Evolutionary conservation across 2,329 filamentous ascomycete genomes (phyloP).

Genomic region (Dryadomyces sulphureus): DNA sequence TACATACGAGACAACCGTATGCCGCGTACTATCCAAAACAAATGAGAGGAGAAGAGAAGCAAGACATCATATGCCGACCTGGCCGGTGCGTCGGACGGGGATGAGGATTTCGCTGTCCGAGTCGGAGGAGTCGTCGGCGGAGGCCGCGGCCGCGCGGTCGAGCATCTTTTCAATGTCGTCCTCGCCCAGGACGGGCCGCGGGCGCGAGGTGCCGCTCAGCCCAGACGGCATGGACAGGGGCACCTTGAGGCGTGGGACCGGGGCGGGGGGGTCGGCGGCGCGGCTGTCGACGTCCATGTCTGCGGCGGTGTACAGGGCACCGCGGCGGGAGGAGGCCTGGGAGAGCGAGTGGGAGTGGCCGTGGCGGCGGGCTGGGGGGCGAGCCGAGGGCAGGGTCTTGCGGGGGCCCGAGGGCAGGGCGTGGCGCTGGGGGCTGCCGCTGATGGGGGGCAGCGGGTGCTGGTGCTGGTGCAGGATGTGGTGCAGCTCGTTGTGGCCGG

Average conservation of each 20-base stretch:
- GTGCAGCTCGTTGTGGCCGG: slow-evolving; percentile 14
- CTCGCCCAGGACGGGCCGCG: slow-evolving; percentile 30
- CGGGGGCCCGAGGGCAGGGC: slow-evolving; percentile 33
- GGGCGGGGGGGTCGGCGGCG: too few relatives aligned
- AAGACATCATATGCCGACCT: slow-evolving; percentile 3
- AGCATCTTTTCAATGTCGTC: slow-evolving; percentile 46
- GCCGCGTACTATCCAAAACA: neutral
- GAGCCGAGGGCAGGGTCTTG: slow-evolving; percentile 35
- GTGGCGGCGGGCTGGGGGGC: slow-evolving; percentile 14
- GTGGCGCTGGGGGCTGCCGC: slow-evolving; percentile 18
- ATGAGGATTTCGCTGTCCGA: slow-evolving; percentile 43
- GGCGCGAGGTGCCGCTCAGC: slow-evolving; percentile 24
- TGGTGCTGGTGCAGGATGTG: neutral
- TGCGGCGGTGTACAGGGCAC: slow-evolving; percentile 18
- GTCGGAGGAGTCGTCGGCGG: slow-evolving; percentile 36
- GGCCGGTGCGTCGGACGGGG: slow-evolving; percentile 15
- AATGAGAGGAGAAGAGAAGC: neutral
- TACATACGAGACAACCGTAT: too few relatives aligned
- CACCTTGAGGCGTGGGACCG: slow-evolving; percentile 20
- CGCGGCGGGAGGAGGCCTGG: slow-evolving; percentile 11
- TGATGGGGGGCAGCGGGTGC: slow-evolving; percentile 15
- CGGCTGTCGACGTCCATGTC: slow-evolving; percentile 35
- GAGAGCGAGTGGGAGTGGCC: slow-evolving; percentile 10
- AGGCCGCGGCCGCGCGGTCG: slow-evolving; percentile 31
- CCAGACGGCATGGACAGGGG: slow-evolving; percentile 34